These are phyloP conservation scores for Solanum stenotomum DNA, from an alignment of 257 asterid species.

Conservation along the genomic window DNA sequence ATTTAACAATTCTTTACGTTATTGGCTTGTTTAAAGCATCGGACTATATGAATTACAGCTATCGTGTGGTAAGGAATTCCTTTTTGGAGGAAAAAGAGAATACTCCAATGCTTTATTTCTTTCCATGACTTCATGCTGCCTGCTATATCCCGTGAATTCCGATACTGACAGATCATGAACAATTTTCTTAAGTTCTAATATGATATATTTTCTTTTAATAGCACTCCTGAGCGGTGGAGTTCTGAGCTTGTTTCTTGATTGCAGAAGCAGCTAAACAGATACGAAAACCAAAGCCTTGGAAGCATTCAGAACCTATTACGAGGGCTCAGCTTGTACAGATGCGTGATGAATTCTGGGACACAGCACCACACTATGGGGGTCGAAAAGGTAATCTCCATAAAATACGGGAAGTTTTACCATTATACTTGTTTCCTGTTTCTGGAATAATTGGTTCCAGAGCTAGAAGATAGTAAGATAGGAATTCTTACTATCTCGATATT, in stretches of 20 bases:
- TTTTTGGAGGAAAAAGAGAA: background rate
- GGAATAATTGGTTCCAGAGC: background rate
- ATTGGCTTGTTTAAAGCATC: background rate
- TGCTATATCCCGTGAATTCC: background rate
- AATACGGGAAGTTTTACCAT: background rate
- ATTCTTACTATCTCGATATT: background rate
- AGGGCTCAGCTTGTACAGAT: constrained; percentile 39
- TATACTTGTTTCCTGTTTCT: background rate
- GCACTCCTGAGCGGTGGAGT: background rate
- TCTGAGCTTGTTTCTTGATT: constrained; percentile 1
- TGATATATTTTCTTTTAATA: background rate
- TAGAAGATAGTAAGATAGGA: background rate
- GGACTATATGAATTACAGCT: background rate
- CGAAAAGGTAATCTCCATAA: constrained; percentile 35
- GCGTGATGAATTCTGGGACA: constrained; percentile 81
- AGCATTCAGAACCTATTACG: constrained; percentile 53
- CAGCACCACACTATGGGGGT: constrained; percentile 80
- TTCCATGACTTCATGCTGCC: background rate
- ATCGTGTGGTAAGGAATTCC: background rate
- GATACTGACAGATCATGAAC: background rate
- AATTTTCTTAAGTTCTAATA: background rate
- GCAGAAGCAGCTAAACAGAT: constrained; percentile 51
- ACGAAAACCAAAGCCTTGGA: constrained; percentile 70
- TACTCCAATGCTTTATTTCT: background rate
- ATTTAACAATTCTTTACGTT: background rate